Evolutionary conservation across 2,329 filamentous ascomycete species (phyloP).

Genomic region (Ampelomyces quisqualis): DNA sequence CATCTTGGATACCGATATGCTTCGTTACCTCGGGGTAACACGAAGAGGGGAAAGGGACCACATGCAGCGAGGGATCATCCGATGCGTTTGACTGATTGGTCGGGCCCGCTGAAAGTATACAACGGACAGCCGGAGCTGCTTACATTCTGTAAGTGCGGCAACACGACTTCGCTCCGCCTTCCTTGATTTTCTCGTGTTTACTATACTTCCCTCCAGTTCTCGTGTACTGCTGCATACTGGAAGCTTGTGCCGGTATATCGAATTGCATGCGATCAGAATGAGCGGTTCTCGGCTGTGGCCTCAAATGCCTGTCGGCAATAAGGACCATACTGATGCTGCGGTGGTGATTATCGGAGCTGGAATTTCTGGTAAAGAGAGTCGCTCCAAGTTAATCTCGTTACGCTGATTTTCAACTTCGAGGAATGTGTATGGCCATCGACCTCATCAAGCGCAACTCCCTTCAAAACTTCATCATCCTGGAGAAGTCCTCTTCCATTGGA

Average conservation of each 20-base stretch:
- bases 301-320: slow-evolving; percentile 50
- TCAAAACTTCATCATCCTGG: slow-evolving; percentile 58
- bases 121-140: background rate
- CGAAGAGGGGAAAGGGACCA: slow-evolving; percentile 2
- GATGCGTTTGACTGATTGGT: background rate
- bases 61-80: no score
- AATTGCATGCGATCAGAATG: slow-evolving; percentile 28
- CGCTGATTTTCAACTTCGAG: slow-evolving; percentile 22
- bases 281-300: slow-evolving; percentile 48
- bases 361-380: slow-evolving; percentile 48
- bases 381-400: background rate
- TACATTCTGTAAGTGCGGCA: background rate
- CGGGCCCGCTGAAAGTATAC: background rate
- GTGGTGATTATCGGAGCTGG: slow-evolving; percentile 61
- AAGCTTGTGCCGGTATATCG: background rate
- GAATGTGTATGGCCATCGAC: slow-evolving; percentile 60
- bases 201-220: background rate
- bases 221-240: background rate
- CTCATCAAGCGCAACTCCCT: slow-evolving; percentile 55
- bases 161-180: background rate
- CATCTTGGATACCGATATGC: background rate
- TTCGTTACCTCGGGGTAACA: slow-evolving; percentile 1
- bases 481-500: slow-evolving; percentile 56
- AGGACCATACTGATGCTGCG: slow-evolving; percentile 54
- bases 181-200: background rate